Evolutionary conservation across 2,329 filamentous ascomycete genomes (phyloP), one percentile per base, ranked within the genome.

Genomic region (Aspergillus versicolor): DNA sequence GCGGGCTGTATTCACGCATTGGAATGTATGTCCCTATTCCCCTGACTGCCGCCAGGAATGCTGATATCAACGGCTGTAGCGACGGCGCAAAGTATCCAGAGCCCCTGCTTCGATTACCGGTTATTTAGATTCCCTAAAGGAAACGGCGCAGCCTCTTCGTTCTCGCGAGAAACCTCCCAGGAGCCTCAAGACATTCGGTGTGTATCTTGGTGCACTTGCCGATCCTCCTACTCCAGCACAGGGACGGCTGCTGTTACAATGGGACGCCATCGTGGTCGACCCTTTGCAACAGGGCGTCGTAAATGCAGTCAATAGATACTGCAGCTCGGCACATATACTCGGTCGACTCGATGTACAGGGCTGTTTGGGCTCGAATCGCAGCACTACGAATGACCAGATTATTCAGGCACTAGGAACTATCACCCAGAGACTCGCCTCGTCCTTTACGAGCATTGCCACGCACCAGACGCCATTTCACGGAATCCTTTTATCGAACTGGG

Each of bases 201-300:
- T 73, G 4, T 75, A 67, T 59, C 65, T 75, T 7, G 73, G 73
- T 6, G 42, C 49, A 19, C 68, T 75, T 45, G 57, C 59, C 5
- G 60, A 37, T 22, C 70, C 70, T 17, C 67, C 68, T 7, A 72
- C 67, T 1, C 22, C 21, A 3, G 48, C 57, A 19, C 65, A 75
- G 49, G 38, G 59, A 8, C 53, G 49, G 12, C 46, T 75, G 2
- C 63, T 75, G 2, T 56, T 65, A 32, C 60, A 64, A 61, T 75
- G 70, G 69, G 71, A 75, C 40, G 56, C 73, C 32, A 45, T 73
- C 12, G 62, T 73, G 19, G 61, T 75, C 17, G 71, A 76, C 54
- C 70, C 73, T 3, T 56, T 67, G 6, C 65, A 69, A 56, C 46
- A 40, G n/a, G 67, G 70, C 4, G 65, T 74, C 12, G 40, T 65